Percentiles rank a stretch among this genome's conserved stretches.
Conservation (phyloP, 352 stramenopile species). For the Globisporangium splendens region DNA sequence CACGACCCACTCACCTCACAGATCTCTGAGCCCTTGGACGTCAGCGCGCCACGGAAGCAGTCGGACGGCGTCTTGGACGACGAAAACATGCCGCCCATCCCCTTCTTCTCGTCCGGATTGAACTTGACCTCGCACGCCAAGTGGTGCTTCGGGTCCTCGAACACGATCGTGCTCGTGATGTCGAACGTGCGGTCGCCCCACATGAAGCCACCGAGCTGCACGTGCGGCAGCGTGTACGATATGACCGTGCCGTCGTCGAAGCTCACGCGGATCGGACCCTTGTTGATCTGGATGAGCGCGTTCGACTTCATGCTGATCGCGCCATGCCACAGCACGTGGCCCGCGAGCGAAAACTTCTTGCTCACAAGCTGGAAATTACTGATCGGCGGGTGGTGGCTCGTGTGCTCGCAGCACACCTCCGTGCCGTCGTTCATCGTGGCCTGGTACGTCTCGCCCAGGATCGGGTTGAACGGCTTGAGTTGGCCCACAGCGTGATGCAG, state of each 20-base stretch:
- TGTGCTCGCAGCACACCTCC: constrained; percentile 80
- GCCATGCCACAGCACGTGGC: constrained; percentile 71
- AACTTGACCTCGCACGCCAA: constrained; percentile 72
- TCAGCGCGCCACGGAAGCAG: constrained; percentile 65
- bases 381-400: constrained; percentile 82
- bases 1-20: constrained; percentile 75
- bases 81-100: constrained; percentile 83
- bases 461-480: constrained; percentile 85
- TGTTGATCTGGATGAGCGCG: constrained; percentile 74
- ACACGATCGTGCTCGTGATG: constrained; percentile 62
- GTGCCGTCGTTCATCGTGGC: constrained; percentile 72
- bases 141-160: constrained; percentile 76
- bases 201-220: constrained; percentile 72
- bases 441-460: constrained; percentile 80
- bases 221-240: constrained; percentile 65
- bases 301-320: constrained; percentile 87
- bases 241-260: constrained; percentile 70
- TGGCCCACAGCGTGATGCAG: constrained; percentile 79
- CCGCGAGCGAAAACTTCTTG: constrained; percentile 68
- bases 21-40: constrained; percentile 51
- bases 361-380: constrained; percentile 80
- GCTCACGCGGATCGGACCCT: constrained; percentile 64
- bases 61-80: constrained; percentile 75
- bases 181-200: constrained; percentile 84
- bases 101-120: constrained; percentile 84